Base-by-base conservation (phyloP, 129 eudicot species). In the Logfia minima region DNA sequence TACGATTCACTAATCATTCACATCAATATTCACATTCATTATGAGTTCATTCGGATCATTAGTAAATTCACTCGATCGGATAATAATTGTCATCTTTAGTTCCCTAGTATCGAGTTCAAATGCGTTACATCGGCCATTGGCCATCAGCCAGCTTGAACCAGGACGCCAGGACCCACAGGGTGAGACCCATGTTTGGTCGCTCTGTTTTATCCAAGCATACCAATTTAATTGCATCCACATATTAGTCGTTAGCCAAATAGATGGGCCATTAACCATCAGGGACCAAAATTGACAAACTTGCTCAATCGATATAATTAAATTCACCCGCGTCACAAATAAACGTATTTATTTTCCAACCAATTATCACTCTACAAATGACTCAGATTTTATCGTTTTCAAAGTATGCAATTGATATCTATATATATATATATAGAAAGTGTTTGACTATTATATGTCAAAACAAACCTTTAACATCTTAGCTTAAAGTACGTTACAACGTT, bases 281-380 rank as follows among this genome's bases (percentile, higher is more conserved):
- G 70, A 56, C 79, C 75, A 80, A 62, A 52, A 56, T 74, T 80
- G 79, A 80, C 65, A 13, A 53, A 11, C 43, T 19, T 8, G 41
- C 28, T 41, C 64, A 52, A 65, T 70, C 14, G 19, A 45, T 70
- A 43, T 24, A 10, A 16, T 18, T 5, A 62, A 41, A 24, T 61
- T 24, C 19, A 21, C 80, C 80, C 66, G 63, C 71, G 51, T 70
- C 79, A 28, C 80, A 45, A 18, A 64, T 26, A 70, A 70, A 45
- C 17, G 62, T 70, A 70, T 70, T 11, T 48, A 26, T 48, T 70
- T 51, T n/a, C 7, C 62, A 70, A 24, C 3, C 11, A 43, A 35
- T 67, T 66, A 66, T 16, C 13, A 8, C 29, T 8, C 16, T 2
- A 28, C 26, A 16, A 63, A 68, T 23, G 31, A 41, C 58, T 41